phyloP scores from a whole-genome alignment of 257 asterid species.

The Galeopsis tetrahit region DNA sequence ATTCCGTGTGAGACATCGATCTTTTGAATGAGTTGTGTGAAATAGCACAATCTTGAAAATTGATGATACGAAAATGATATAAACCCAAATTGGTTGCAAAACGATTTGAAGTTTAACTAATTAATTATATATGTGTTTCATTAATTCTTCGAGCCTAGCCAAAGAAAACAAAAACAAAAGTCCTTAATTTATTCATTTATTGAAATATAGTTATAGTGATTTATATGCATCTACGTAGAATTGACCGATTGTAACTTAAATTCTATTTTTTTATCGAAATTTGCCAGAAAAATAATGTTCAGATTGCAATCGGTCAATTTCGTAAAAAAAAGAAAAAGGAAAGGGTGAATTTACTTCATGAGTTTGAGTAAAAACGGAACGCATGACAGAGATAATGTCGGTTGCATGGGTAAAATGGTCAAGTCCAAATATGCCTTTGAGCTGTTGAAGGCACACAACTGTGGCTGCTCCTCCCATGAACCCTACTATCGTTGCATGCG shows the following conservation, averaged over 20 bases:
- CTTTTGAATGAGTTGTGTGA: background rate
- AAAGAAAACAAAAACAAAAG: background rate
- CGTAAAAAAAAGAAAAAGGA: background rate
- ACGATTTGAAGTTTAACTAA: background rate
- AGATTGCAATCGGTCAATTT: no score
- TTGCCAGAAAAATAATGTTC: no score
- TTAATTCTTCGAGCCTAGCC: background rate
- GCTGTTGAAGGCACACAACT: constrained; percentile 87
- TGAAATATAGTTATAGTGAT: no score
- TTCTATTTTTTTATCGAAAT: no score
- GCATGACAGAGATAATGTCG: constrained; percentile 76
- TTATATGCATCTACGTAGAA: no score
- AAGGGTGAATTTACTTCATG: constrained; percentile 54
- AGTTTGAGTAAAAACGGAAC: constrained; percentile 76
- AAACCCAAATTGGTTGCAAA: background rate
- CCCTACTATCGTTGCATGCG: constrained; percentile 95
- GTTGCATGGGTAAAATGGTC: constrained; percentile 79
- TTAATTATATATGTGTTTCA: background rate
- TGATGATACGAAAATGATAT: background rate
- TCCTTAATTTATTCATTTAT: no score
- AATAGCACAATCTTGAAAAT: no score
- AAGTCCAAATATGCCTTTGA: constrained; percentile 80
- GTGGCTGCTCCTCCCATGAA: constrained; percentile 99
- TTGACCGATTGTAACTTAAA: no score
- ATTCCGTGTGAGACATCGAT: background rate